Conservation (phyloP, 306 rosid genomes). For the Lathyrus aphaca region DNA sequence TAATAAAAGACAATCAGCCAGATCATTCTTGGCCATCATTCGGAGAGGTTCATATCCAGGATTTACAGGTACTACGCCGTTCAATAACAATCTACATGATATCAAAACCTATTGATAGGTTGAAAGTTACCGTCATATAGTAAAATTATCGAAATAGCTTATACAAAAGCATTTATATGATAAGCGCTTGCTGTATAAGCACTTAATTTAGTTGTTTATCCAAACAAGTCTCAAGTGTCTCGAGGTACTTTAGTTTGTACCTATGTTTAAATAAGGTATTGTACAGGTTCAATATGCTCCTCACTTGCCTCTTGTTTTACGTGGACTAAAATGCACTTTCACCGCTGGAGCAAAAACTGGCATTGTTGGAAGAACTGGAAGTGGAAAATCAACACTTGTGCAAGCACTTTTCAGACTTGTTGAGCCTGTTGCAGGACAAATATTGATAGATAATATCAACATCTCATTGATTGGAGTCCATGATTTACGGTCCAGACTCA, state of each 20-base stretch:
- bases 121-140: background rate
- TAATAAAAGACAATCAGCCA: conserved; percentile 58
- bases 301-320: conserved; percentile 79
- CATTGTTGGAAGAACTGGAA: conserved; percentile 90
- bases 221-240: no score
- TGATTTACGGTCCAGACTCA: conserved; percentile 68
- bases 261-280: background rate
- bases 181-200: no score
- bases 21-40: conserved; percentile 68
- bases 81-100: background rate
- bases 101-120: background rate
- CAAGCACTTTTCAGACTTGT: conserved; percentile 77
- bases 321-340: conserved; percentile 75
- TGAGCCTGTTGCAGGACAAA: conserved; percentile 67
- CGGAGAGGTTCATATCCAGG: conserved; percentile 72
- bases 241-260: background rate
- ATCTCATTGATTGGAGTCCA: conserved; percentile 69
- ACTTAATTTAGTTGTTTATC: no score
- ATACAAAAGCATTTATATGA: no score
- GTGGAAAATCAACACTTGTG: conserved; percentile 79
- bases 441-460: conserved; percentile 61
- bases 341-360: conserved; percentile 75
- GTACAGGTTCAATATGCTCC: conserved; percentile 82
- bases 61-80: conserved; percentile 59
- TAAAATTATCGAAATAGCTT: background rate